Base-by-base conservation (phyloP, 2,329 filamentous ascomycete genomes). In the Phoma sp. region DNA sequence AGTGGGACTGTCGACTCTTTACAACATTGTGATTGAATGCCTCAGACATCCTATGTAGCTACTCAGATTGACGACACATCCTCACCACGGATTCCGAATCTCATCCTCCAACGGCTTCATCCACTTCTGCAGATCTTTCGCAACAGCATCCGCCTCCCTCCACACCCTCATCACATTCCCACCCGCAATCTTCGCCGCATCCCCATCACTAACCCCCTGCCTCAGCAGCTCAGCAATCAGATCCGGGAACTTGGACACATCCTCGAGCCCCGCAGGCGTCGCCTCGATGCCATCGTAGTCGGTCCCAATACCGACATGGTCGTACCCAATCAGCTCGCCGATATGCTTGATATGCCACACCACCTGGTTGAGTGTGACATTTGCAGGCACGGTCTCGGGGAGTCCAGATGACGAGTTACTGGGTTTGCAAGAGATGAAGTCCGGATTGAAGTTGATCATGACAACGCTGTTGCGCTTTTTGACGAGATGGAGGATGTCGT, bases 361-460 rank as follows among this genome's bases (percentile, higher is more conserved):
- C 1, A 96, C 90, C 56, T 93, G 90, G 22, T 81, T 80, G 32
- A 98, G 74, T 0, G 90, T 96, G 7, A 86, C 85, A 59, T 93
- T 88, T 45, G 80, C 78, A 0, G 86, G 83, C 46, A 88, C 86
- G 52, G 83, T 83, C 11, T 87, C 82, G 0, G 91, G 90, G 4
- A 96, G 69, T 0, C 88, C 89, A 37, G 84, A 83, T 13, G 81
- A 77, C 3, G 82, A 79, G 29, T 83, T 80, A 1, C 82, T 78
- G 8, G 84, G 81, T 1, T 82, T 79, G 72, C 93, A 96, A 25
- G 88, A 90, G 57, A 96, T 85, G 72, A 96, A 97, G 14, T 87
- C 86, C 0, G 91, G 90, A 13, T 84, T 80, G 68, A 96, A 96
- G 72, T 96, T 97, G 58, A 97, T 86, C 91, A 97, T 96, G 47